Evolutionary conservation across 2,329 filamentous ascomycete species (phyloP).

Genomic region (Epichloe brachyelytri): DNA sequence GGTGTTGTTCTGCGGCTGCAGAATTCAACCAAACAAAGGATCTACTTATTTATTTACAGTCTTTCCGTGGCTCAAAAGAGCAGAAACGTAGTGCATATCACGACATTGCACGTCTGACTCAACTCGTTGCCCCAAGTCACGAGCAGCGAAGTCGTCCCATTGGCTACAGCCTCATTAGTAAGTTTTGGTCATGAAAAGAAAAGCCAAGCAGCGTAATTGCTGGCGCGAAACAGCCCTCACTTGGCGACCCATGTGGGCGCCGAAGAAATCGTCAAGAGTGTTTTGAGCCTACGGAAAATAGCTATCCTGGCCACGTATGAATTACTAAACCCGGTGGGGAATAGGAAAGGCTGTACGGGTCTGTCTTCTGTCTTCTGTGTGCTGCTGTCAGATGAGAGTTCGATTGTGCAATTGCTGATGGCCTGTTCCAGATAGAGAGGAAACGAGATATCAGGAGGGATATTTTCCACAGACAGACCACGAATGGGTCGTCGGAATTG

Average conservation of each 20-base stretch:
- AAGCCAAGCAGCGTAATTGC: not conserved
- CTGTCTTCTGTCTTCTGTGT: no score
- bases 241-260: slow-evolving; percentile 25
- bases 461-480: slow-evolving; percentile 19
- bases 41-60: no score
- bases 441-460: slow-evolving; percentile 6
- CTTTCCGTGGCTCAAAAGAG: no score
- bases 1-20: no score
- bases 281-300: slow-evolving; percentile 33
- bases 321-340: not conserved
- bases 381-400: no score
- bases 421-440: no score
- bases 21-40: no score
- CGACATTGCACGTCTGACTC: no score
- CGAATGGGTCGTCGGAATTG: slow-evolving; percentile 29
- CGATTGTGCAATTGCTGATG: not conserved
- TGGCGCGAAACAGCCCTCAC: slow-evolving; percentile 24
- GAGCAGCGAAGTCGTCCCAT: slow-evolving; percentile 32
- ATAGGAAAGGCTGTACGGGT: not conserved
- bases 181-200: slow-evolving; percentile 4
- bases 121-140: slow-evolving; percentile 7
- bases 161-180: slow-evolving; percentile 44
- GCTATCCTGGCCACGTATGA: slow-evolving; percentile 29
- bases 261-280: slow-evolving; percentile 30
- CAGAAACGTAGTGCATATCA: no score